Base-by-base conservation (phyloP, 2,329 filamentous ascomycete genomes). In the Alternaria gansuensis region DNA sequence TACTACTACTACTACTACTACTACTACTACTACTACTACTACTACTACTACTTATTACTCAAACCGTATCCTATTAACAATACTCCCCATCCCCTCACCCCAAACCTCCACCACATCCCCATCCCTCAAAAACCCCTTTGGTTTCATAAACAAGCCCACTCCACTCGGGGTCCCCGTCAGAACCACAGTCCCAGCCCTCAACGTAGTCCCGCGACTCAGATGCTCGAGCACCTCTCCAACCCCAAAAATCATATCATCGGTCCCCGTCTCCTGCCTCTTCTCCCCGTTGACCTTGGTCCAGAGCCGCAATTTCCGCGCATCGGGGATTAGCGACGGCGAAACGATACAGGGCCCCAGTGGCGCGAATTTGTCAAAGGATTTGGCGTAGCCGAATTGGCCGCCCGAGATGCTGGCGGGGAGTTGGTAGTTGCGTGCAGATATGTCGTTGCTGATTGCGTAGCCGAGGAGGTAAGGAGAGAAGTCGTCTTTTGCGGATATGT, bases 361-460 rank as follows among this genome's bases (percentile, higher is more conserved):
- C 33, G 78, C 79, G 59, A 81, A 81, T 13, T 73, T 71, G 59
- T 82, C 80, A 54, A 82, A 82, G 0, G 74, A 75, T 52, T 82
- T 82, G 0, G 78, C 78, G 58, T 78, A 81, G 34, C 74, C 76
- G 57, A 77, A 80, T 52, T 79, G 76, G 3, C 74, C 74, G 28
- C 76, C 76, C 0, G 69, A 73, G 2, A 73, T 64, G 24, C 54
- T 59, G 4, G 68, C 71, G 3, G 74, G 74, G 2, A 77, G 54
- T 41, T 88, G 86, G 52, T 79, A 80, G 50, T 83, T 82, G 4
- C 86, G 82, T 60, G 83, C 85, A 2, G 85, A 88, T 6, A 90
- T 82, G 68, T 90, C 87, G 75, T 89, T 90, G 67, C 82, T 82
- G 23, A 82, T 82, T 0, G 85, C 87, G 71, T 90, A 90, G 28